A percentile compares a stretch with the other conserved stretches of the same genome.
Conservation (phyloP, 352 stramenopile genomes). For the Phytopythium ostracodes region DNA sequence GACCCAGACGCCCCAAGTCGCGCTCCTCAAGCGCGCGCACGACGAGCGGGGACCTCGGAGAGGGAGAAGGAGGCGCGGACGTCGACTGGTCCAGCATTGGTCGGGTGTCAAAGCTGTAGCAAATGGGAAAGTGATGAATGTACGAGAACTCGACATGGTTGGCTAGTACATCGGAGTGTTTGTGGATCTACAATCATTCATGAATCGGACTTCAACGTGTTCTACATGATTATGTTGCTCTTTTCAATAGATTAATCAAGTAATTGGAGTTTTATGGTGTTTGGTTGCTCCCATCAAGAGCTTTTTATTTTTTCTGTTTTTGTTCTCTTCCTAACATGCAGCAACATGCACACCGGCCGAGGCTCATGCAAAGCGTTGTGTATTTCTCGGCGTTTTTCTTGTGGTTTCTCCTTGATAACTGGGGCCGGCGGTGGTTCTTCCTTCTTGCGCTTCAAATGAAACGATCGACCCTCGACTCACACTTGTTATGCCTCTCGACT, state of each 20-base stretch:
- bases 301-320: background rate
- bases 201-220: background rate
- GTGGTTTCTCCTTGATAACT: background rate
- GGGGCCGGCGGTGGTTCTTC: background rate
- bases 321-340: background rate
- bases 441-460: background rate
- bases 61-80: background rate
- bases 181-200: background rate
- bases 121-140: background rate
- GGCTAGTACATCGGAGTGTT: no score
- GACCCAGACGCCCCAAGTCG: background rate
- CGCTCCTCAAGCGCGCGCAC: conserved; percentile 5
- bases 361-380: background rate
- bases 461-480: background rate
- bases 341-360: background rate
- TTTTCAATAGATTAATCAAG: background rate
- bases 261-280: background rate
- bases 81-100: background rate
- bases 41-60: background rate
- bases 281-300: background rate
- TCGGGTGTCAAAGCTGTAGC: no score
- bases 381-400: background rate
- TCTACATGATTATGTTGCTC: background rate
- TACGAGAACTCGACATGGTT: no score
- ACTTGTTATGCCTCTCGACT: background rate